Evolutionary conservation across 2,329 filamentous ascomycete species (phyloP), one percentile per base, ranked within the genome.

Genomic region (Aspergillus viridinutans): DNA sequence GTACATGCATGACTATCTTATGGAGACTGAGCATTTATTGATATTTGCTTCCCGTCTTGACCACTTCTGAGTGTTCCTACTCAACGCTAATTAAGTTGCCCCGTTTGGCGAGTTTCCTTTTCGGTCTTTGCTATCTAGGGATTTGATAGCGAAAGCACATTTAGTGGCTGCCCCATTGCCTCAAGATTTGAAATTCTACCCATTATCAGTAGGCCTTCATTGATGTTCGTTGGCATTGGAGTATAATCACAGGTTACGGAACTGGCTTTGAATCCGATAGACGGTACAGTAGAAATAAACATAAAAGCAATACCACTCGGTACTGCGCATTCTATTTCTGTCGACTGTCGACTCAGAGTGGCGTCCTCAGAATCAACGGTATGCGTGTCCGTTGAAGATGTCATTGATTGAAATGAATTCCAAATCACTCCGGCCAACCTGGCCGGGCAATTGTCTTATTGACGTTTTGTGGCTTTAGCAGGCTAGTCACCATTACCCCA

Each of bases 401-500:
- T 61, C 51, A 52, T n/a, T 25, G 28, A 54, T 21, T 26, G 35
- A 42, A 52, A 58, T 29, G 20, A 38, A 64, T 65, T 64, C 58
- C 60, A 65, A 63, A 63, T 64, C 59, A 58, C 32, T 38, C 43
- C 21, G 23, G 12, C 20, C 43, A 23, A 26, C 21, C n/a, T 25
- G 43, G 26, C 42, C 40, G 23, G 43, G 35, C 26, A 38, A 28
- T 42, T 49, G 14, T 14, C 29, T 40, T 17, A 51, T 20, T 10
- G 35, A 38, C 8, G 28, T n/a, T 35, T 54, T 45, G 21, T 52
- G 50, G 38, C 35, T 57, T 53, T 49, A 25, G 21, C 38, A 47
- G 47, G 47, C 47, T 14, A 47, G 43, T 23, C 12, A 17, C 26
- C 25, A 43, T 55, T 29, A 42, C 40, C 49, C 48, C 55, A 58